phyloP scores from a whole-genome alignment of 1,284 basidiomycete species.

The Phellopilus nigrolimitatus region DNA sequence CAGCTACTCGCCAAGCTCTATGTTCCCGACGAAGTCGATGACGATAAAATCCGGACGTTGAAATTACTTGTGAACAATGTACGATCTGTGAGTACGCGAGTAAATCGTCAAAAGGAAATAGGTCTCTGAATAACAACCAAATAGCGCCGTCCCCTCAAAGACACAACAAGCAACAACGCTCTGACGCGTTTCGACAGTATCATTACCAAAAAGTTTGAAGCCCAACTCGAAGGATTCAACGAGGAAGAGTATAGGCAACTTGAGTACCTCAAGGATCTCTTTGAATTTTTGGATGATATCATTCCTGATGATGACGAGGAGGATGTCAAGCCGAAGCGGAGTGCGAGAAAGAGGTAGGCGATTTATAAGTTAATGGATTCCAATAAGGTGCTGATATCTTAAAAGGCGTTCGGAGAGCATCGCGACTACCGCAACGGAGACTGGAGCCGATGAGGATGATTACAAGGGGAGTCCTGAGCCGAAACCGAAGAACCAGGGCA shows the following conservation, averaged over 20 bases:
- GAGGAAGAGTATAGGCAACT: slow-evolving; percentile 65
- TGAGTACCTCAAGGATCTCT: slow-evolving; percentile 56
- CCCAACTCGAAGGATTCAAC: slow-evolving; percentile 57
- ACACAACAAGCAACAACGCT: slow-evolving; percentile 66
- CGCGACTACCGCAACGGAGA: slow-evolving; percentile 28
- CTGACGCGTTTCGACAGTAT: slow-evolving; percentile 61
- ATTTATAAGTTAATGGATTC: neutral
- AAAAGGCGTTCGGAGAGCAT: slow-evolving; percentile 35
- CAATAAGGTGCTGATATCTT: neutral
- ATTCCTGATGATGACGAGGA: slow-evolving; percentile 47
- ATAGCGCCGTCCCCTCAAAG: slow-evolving; percentile 70
- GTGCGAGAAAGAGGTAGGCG: slow-evolving; percentile 31
- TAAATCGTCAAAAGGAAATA: neutral
- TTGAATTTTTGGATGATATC: slow-evolving; percentile 60
- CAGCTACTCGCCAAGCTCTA: slow-evolving; percentile 78
- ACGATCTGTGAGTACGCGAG: slow-evolving; percentile 46
- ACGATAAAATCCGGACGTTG: slow-evolving; percentile 55
- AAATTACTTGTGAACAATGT: slow-evolving; percentile 58
- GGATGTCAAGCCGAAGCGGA: slow-evolving; percentile 37
- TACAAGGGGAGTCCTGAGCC: slow-evolving; percentile 25
- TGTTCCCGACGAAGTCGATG: slow-evolving; percentile 64
- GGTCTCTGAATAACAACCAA: slow-evolving; percentile 1
- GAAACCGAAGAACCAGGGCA: slow-evolving; percentile 26
- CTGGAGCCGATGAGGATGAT: slow-evolving; percentile 28
- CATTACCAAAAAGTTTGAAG: slow-evolving; percentile 54